Base-by-base conservation (phyloP, 2,329 filamentous ascomycete species). In the Diaporthe nobilis region DNA sequence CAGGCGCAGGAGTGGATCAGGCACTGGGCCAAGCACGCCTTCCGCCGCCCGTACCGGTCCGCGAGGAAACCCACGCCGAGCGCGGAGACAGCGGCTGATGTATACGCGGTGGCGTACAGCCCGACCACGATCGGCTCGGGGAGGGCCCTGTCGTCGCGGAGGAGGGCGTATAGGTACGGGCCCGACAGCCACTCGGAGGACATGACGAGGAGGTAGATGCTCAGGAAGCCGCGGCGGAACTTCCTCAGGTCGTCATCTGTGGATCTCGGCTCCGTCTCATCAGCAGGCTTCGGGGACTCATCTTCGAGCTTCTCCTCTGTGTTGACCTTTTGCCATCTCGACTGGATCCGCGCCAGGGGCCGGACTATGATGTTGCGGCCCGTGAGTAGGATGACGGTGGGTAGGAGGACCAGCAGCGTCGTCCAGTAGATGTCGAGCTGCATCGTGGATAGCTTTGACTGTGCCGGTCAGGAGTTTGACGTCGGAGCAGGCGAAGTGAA, bases 381-480 rank as follows among this genome's bases (percentile, higher is more conserved):
- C 8, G 72, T 71, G 10, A 78, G 44, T 12, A 78, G 28, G 31
- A 77, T 42, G 3, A 78, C 77, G 0, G 73, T 72, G 1, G 75
- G 73, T 7, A 78, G 55, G n/a, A 78, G 74, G n/a, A 76, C 55
- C 49, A 78, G 58, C 22, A 78, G 71, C 12, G 68, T 65, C 13
- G 71, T 75, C 78, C 78, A 78, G 72, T 78, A 78, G 34, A 78
- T 76, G 53, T 78, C 74, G 49, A 78, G 70, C 28, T 71, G 47
- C 78, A 78, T 78, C 3, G 34, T 73, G 58, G 20, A 37, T 65
- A 17, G 34, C 13, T 37, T 53, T 44, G 47, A 3, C 44, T 55
- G 15, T 55, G 37, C 34, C 5, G 47, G 44, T 31, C 31, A 39
- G 34, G n/a, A 25, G 13, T 47, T 53, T 55, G 15, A 53, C 15